These are phyloP conservation scores for Globisporangium okanoganense DNA, from an alignment of 352 stramenopile genomes.

Conservation along the genomic window DNA sequence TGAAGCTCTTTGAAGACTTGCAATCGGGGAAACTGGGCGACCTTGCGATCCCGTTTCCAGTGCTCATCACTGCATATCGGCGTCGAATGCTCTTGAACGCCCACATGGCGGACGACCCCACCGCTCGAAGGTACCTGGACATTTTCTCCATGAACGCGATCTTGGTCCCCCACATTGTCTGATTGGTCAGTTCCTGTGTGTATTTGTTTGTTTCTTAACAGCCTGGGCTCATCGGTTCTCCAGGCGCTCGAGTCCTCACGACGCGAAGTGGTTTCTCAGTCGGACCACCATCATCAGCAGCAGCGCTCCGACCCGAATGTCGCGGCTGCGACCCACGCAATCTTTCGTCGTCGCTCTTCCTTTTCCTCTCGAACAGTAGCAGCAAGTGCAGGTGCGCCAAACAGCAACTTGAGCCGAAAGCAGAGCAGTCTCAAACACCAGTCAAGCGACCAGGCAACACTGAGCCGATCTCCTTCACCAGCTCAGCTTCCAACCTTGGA, in stretches of 20 bases:
- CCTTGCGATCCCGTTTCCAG: conserved; percentile 64
- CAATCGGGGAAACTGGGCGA: conserved; percentile 76
- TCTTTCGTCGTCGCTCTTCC: conserved; percentile 8
- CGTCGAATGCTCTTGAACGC: conserved; percentile 79
- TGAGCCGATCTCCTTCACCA: neutral
- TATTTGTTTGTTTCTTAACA: neutral
- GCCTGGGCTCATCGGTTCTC: conserved; percentile 24
- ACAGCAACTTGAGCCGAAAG: neutral
- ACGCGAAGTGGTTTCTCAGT: conserved; percentile 17
- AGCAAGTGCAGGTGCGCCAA: neutral
- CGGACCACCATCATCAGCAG: neutral
- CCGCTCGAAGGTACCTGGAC: conserved; percentile 25
- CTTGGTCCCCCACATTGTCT: neutral
- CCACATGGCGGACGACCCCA: conserved; percentile 70
- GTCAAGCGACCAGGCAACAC: neutral
- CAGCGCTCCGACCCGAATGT: conserved; percentile 4
- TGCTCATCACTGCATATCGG: conserved; percentile 77
- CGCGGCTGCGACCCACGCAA: neutral
- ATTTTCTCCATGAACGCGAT: neutral
- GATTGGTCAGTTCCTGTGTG: neutral
- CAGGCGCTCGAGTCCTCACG: conserved; percentile 62
- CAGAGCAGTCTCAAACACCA: neutral
- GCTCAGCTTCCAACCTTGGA: conserved; percentile 11
- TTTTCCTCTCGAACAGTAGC: neutral
- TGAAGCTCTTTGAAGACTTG: conserved; percentile 76